Evolutionary conservation across 306 rosid species (phyloP).

Genomic region (Fragaria iinumae): DNA sequence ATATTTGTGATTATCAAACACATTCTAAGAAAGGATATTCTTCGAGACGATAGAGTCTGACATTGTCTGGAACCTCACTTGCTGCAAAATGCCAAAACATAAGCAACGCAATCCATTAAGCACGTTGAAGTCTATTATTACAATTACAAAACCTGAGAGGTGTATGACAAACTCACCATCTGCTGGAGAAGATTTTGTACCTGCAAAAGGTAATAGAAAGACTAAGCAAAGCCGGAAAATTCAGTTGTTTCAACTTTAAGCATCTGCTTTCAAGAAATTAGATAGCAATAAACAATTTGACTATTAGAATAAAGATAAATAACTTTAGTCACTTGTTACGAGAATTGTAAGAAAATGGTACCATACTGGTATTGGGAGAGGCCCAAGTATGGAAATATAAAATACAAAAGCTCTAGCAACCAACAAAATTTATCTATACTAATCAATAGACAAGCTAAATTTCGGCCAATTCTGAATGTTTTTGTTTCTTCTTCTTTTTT

Average conservation of each 20-base stretch:
- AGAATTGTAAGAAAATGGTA: not conserved
- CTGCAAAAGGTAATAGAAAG: constrained; percentile 26
- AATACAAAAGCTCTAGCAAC: not conserved
- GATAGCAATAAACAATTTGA: not conserved
- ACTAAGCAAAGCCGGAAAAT: constrained; percentile 10
- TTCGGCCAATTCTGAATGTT: not conserved
- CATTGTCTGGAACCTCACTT: constrained; percentile 55
- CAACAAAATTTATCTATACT: not conserved
- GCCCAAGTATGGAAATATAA: not conserved
- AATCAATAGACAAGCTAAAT: not conserved
- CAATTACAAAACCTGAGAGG: constrained; percentile 16
- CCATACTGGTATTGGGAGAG: not conserved
- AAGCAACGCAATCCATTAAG: constrained; percentile 9
- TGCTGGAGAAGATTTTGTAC: constrained; percentile 56
- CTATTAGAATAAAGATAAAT: not conserved
- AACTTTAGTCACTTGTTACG: not conserved
- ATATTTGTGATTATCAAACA: not conserved
- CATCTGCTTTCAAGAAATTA: not conserved
- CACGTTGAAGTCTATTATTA: not conserved
- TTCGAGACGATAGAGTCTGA: constrained; percentile 51
- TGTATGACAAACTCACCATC: constrained; percentile 41
- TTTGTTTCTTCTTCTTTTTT: not conserved
- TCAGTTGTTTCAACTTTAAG: not conserved
- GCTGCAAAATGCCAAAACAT: constrained; percentile 32
- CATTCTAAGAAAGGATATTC: constrained; percentile 45